phyloP scores from a whole-genome alignment of 495 filamentous ascomycete species.

The Clohesyomyces aquaticus region DNA sequence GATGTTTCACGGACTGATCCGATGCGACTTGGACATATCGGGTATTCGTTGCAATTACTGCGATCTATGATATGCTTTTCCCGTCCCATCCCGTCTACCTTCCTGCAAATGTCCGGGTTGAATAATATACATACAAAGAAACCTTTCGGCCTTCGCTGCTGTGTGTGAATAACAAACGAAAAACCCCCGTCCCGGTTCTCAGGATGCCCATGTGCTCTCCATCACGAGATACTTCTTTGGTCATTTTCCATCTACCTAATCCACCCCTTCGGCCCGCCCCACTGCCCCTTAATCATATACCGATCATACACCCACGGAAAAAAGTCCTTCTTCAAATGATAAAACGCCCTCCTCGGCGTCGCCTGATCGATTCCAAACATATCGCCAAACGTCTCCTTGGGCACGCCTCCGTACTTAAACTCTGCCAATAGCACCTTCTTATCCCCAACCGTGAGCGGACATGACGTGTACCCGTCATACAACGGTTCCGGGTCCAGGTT shows the following conservation, averaged over 20 bases:
- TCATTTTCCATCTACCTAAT: slow-evolving; percentile 39
- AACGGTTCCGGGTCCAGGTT: slow-evolving; percentile 56
- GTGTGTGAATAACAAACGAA: too few species aligned
- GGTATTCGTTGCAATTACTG: too few species aligned
- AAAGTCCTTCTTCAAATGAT: slow-evolving; percentile 71
- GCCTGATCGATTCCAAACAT: slow-evolving; percentile 52
- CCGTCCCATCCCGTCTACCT: too few species aligned
- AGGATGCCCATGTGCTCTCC: too few species aligned
- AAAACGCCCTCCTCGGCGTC: slow-evolving; percentile 57
- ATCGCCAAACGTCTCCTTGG: slow-evolving; percentile 68
- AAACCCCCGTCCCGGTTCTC: too few species aligned
- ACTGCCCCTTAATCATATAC: slow-evolving; percentile 64
- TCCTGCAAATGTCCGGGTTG: too few species aligned
- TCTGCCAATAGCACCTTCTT: slow-evolving; percentile 70
- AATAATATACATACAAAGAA: too few species aligned
- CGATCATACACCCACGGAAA: slow-evolving; percentile 68
- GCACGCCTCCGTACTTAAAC: slow-evolving; percentile 73
- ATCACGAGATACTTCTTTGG: too few species aligned
- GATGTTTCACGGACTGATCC: too few species aligned
- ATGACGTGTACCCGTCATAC: slow-evolving; percentile 73
- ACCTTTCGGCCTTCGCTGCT: too few species aligned
- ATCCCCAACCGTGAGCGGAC: slow-evolving; percentile 68
- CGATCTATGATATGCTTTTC: too few species aligned
- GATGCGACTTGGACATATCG: too few species aligned
- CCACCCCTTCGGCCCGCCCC: slow-evolving; percentile 64